Conservation (phyloP, 2,329 filamentous ascomycete species). For the Tolypocladium tundrense region DNA sequence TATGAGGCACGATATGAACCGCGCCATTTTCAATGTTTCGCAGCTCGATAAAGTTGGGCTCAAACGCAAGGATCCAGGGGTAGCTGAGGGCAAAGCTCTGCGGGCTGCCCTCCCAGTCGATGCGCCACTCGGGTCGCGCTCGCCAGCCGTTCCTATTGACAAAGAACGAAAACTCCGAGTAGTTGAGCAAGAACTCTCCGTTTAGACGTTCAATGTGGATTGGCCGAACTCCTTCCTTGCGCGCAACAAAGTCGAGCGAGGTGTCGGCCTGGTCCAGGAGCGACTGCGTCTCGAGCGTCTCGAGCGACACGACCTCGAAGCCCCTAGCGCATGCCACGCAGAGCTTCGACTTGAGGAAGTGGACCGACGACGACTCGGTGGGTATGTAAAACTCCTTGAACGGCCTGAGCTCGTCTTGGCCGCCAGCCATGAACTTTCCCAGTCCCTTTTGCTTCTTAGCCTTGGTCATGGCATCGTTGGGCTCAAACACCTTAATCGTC, state of each 20-base stretch:
- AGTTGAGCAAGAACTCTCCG: conserved; percentile 94
- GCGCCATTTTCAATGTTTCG: conserved; percentile 89
- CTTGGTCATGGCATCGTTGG: conserved; percentile 87
- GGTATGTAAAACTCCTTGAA: conserved; percentile 99
- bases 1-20: conserved; percentile 91
- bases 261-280: conserved; percentile 96
- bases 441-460: conserved; percentile 94
- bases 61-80: conserved; percentile 94
- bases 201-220: conserved; percentile 97
- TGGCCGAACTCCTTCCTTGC: conserved; percentile 85
- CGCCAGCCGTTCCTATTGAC: conserved; percentile 98
- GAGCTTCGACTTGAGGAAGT: conserved; percentile 92
- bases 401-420: conserved; percentile 89
- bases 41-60: conserved; percentile 95
- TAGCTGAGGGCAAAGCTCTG: conserved; percentile 90
- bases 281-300: conserved; percentile 96
- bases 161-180: conserved; percentile 98
- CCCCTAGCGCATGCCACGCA: conserved; percentile 93
- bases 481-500: conserved; percentile 98
- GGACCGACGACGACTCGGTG: conserved; percentile 93
- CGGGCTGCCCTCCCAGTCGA: conserved; percentile 93
- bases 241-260: conserved; percentile 90
- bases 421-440: conserved; percentile 86
- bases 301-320: conserved; percentile 92
- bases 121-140: conserved; percentile 89